phyloP scores from a whole-genome alignment of 116 monocot species.

The Posidonia oceanica region DNA sequence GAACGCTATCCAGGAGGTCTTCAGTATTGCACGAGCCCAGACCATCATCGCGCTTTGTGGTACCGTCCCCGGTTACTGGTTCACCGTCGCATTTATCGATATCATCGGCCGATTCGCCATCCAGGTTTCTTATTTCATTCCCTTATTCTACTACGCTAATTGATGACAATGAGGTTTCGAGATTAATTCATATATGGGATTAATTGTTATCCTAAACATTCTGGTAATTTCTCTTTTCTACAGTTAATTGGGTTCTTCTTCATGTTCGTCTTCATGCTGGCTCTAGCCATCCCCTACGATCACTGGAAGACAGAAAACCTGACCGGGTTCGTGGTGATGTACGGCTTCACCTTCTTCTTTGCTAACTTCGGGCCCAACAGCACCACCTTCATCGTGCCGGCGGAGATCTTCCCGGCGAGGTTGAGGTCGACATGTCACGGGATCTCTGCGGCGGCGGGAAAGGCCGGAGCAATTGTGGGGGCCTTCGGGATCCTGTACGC shows the following conservation, averaged over 20 bases:
- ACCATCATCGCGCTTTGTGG: slow-evolving; percentile 23
- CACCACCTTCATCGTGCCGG: slow-evolving; percentile 49
- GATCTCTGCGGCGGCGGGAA: slow-evolving; percentile 71
- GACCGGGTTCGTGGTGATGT: slow-evolving; percentile 35
- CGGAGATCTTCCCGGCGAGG: slow-evolving; percentile 72
- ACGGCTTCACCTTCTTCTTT: slow-evolving; percentile 45
- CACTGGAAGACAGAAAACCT: slow-evolving; percentile 29
- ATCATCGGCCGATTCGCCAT: slow-evolving; percentile 14
- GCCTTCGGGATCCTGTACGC: slow-evolving; percentile 54
- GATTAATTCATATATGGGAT: too few species aligned
- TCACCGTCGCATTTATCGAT: slow-evolving; percentile 26
- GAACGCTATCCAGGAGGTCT: slow-evolving; percentile 21
- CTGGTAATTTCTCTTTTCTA: not conserved
- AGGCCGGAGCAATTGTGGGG: slow-evolving; percentile 61
- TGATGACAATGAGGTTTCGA: too few species aligned
- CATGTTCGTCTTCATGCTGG: slow-evolving; percentile 22
- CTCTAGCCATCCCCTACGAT: slow-evolving; percentile 18
- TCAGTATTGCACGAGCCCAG: slow-evolving; percentile 11
- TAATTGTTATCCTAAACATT: too few species aligned
- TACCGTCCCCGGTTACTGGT: slow-evolving; percentile 28
- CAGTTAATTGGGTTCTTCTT: slow-evolving; percentile 23
- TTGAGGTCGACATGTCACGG: slow-evolving; percentile 29
- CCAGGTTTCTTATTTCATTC: slow-evolving; percentile 13
- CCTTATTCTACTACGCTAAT: not conserved
- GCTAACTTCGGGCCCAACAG: slow-evolving; percentile 48